phyloP scores from a whole-genome alignment of 2,329 filamentous ascomycete genomes.

The Neofusicoccum ribis region DNA sequence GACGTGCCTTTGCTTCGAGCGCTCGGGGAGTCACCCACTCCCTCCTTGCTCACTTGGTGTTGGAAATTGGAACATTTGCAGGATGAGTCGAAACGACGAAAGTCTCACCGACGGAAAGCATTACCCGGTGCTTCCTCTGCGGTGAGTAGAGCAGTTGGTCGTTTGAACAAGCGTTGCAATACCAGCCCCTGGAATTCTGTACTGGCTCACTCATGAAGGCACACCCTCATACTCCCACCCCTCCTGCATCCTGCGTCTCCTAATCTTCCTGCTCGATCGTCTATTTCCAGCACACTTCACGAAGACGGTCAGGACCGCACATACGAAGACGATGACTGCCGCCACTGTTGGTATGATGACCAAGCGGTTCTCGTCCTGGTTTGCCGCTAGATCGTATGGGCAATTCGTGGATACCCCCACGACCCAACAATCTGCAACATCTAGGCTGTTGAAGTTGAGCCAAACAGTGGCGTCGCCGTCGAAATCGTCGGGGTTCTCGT shows the following conservation, averaged over 20 bases:
- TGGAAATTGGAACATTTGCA: not conserved
- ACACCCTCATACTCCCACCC: conserved; percentile 71
- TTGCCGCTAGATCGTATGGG: conserved; percentile 53
- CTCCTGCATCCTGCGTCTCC: conserved; percentile 48
- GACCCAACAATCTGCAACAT: conserved; percentile 61
- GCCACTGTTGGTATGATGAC: conserved; percentile 64
- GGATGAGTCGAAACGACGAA: not conserved
- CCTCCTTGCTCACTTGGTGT: not conserved
- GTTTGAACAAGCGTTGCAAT: not conserved
- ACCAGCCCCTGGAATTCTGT: no score
- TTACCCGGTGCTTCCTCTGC: not conserved
- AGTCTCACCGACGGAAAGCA: not conserved
- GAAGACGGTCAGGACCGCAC: conserved; percentile 62
- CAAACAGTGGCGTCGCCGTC: conserved; percentile 43
- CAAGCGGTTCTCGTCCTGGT: conserved; percentile 46
- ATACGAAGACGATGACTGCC: conserved; percentile 61
- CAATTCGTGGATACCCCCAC: conserved; percentile 57
- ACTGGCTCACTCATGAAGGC: conserved; percentile 36
- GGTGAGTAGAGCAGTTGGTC: not conserved
- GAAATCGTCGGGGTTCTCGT: conserved; percentile 27
- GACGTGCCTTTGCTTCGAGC: not conserved
- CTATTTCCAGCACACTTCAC: conserved; percentile 66
- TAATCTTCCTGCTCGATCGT: conserved; percentile 52
- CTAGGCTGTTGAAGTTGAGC: conserved; percentile 63
- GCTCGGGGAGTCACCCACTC: not conserved